Evolutionary conservation across 805 yeast species (phyloP).

Genomic region (Wickerhamomyces rabaulensis): DNA sequence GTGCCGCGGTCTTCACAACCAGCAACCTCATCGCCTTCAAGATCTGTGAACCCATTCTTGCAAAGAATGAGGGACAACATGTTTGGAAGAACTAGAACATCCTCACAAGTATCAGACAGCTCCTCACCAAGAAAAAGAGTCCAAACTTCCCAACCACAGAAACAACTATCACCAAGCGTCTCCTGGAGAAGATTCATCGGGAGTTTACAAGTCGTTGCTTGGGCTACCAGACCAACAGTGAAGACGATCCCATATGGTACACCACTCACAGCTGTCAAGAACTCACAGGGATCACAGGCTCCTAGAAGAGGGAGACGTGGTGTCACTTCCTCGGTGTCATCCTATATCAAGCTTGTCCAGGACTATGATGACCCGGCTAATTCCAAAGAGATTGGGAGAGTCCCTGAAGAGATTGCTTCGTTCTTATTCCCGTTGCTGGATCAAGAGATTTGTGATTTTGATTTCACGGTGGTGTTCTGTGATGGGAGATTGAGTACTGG

Average conservation of each 20-base stretch:
- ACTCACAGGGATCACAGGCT: constrained; percentile 24
- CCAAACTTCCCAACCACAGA: constrained; percentile 2
- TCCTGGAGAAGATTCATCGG: constrained; percentile 52
- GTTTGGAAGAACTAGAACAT: neutral
- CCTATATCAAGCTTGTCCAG: constrained; percentile 28
- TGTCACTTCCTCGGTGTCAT: constrained; percentile 23
- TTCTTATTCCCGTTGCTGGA: constrained; percentile 63
- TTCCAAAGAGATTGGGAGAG: constrained; percentile 65
- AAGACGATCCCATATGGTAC: constrained; percentile 42
- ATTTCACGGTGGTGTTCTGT: constrained; percentile 52
- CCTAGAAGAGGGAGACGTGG: constrained; percentile 19
- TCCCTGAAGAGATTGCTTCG: constrained; percentile 64
- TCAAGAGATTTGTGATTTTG: constrained; percentile 46
- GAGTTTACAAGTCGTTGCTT: constrained; percentile 52
- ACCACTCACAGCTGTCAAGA: constrained; percentile 33
- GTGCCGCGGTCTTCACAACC: neutral
- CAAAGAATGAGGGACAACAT: neutral
- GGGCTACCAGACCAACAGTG: constrained; percentile 66
- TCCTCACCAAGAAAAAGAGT: neutral
- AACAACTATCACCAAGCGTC: constrained; percentile 12
- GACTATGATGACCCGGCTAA: constrained; percentile 19
- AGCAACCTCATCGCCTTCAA: neutral
- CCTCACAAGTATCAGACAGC: neutral
- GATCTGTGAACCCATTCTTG: too few relatives aligned
- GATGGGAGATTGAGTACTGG: constrained; percentile 64